Base-by-base conservation (phyloP, 371 early-diverging fungal genomes). In the Mortierella sp. region DNA sequence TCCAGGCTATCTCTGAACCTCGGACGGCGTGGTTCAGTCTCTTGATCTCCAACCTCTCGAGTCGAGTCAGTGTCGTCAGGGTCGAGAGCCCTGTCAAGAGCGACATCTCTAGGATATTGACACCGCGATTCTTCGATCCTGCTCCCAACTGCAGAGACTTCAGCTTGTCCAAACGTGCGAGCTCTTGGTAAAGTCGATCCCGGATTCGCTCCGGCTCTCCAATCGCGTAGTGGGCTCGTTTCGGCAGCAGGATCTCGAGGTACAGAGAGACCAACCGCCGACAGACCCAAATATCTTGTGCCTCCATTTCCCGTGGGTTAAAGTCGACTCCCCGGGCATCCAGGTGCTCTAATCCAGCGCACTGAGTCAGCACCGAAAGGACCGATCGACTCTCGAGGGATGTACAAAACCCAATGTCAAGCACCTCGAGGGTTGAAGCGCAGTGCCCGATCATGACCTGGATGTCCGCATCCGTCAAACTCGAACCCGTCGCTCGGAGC, bases 291-390 rank as follows among this genome's bases (percentile, higher is more conserved):
- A 53, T 43, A 45, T 79, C 79, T n/a, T 74, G 14, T 11, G 70
- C 37, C 1, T 79, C 79, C 74, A 79, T 79, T 2, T 74, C 79
- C 34, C 79, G 66, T 4, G 79, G 79, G 44, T 79, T 79, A 19
- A 79, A 79, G 43, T 79, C 79, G 19, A 79, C 79, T 2, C 74
- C 74, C 4, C 70, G 79, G 2, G 79, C 70, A 43, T 74, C 74
- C 26, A 79, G 19, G 39, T 50, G 48, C 16, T 45, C 34, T n/a
- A 79, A 34, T 19, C 22, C n/a, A 19, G 70, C 61, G 58, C 79
- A 79, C 7, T 66, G 63, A 5, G 55, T 29, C 10, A 79, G 52
- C n/a, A 79, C 66, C 22, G 63, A 31, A 3, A 79, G 67, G 19
- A 79, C 34, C 34, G 79, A 79, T 2, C 66, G 66, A 55, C 74